Evolutionary conservation across 2,329 filamentous ascomycete genomes (phyloP), one percentile per base, ranked within the genome.

Genomic region (Diplodia corticola): DNA sequence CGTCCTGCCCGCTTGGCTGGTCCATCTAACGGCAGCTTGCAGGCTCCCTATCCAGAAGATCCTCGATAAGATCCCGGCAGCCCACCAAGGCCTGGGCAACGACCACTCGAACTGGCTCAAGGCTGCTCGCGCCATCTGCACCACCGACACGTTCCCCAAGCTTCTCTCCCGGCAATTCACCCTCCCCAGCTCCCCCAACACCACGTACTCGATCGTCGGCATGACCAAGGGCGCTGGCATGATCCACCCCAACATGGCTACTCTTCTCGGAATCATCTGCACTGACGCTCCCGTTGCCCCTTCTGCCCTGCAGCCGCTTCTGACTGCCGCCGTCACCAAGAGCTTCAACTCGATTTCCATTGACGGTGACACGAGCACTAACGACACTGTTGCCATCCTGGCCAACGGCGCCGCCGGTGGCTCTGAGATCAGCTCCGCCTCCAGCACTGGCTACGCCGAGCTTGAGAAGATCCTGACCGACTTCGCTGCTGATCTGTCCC

Each of bases 211-310:
- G 72, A 90, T 99, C 59, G 93, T 92, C 13, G 95, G 95, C 72
- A 96, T 96, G 88, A 96, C 94, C 74, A 99, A 99, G 82, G 95
- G 95, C 66, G 95, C 95, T 5, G 95, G 95, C 74, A 99, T 99
- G 95, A 97, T 99, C 77, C 93, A 97, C 76, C 95, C 95, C 55
- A 98, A 99, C 82, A 97, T 99, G 93, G 95, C 93, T 33, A 99
- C 95, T 0, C 86, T 98, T 37, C 88, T 99, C 40, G 93, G 92
- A 64, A 90, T 98, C 68, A 86, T 98, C 73, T 93, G 92, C 73
- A 99, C 95, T 15, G 95, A 99, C 73, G 94, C 90, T 0, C 91
- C 93, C 33, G 86, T 98, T 73, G 84, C 88, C 0, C 83, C 91
- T 3, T 75, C 79, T 0, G 84, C 90, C 10, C 86, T 97, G 67